Base-by-base conservation (phyloP, 305 asterid species). In the Solanum hybrid region DNA sequence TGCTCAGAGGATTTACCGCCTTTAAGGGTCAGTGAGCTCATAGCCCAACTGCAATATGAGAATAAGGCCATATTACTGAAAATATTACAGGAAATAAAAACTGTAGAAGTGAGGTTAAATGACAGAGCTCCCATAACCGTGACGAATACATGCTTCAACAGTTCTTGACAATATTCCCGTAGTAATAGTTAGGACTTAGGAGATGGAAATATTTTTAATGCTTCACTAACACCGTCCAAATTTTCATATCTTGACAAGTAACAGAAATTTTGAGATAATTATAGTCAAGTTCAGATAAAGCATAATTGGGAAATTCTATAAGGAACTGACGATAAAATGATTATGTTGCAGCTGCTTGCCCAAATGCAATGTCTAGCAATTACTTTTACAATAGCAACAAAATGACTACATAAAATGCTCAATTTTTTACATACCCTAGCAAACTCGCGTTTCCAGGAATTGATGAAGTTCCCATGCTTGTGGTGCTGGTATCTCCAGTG, bases 11-110 rank as follows among this genome's bases (percentile, higher is more conserved):
- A 94, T 95, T 97, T 97, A 89, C 73, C 39, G 18, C 98, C 97
- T 95, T 96, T 97, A 79, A 93, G 89, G 73, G 99, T 95, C 95
- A 97, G 95, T 28, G 99, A 97, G 93, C 99, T 97, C 99, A 97
- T 97, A 67, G 99, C 99, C 99, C 99, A 97, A 93, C 99, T 97
- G 97, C 93, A 95, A 80, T 89, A 93, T 75, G 87, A 89, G 61
- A 76, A 18, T 16, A 46, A 42, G 87, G 18, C 39, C 28, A 83
- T 10, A 28, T 28, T 16, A 83, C 26, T 83, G 87, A 83, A 42
- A 83, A 5, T 36, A 79, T 16, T 83, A 42, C 37, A 42, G 39
- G 28, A 83, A 42, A 42, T 83, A 28, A 83, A 8, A 83, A 83
- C 28, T 83, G 73, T 16, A 28, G 73, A 83, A 83, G 69, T 35